phyloP scores from a whole-genome alignment of 805 yeast species.

The Metschnikowia lunata region DNA sequence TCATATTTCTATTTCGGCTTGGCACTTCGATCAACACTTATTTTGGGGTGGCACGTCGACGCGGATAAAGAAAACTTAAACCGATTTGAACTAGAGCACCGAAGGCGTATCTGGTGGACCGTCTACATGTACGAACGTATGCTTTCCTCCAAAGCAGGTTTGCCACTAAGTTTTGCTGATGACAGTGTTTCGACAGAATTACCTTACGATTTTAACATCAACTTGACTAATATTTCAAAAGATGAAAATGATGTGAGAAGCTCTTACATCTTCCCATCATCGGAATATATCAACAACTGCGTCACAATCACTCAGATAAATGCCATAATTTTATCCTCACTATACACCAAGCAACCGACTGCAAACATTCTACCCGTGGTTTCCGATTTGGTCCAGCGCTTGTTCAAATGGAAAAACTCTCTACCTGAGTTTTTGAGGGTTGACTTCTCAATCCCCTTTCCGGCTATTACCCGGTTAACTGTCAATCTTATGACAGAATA shows the following conservation, averaged over 20 bases:
- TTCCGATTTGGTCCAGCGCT: conserved; percentile 61
- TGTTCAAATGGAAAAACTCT: conserved; percentile 62
- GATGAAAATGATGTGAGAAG: conserved; percentile 52
- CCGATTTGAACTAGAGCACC: conserved; percentile 51
- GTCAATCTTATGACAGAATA: conserved; percentile 79
- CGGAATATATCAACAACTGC: conserved; percentile 71
- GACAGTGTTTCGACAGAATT: conserved; percentile 75
- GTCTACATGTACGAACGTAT: conserved; percentile 57
- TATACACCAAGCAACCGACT: conserved; percentile 73
- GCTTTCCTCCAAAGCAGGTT: conserved; percentile 78
- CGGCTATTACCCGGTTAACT: conserved; percentile 58
- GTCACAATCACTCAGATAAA: conserved; percentile 76
- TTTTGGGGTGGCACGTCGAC: conserved; percentile 79
- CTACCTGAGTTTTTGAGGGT: conserved; percentile 63
- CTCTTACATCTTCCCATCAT: conserved; percentile 71
- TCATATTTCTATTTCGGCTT: conserved; percentile 77
- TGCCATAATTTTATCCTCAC: conserved; percentile 62
- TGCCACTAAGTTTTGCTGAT: conserved; percentile 74
- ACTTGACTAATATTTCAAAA: conserved; percentile 32
- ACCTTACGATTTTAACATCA: conserved; percentile 68
- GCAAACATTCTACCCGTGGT: conserved; percentile 72
- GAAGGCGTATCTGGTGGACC: conserved; percentile 47
- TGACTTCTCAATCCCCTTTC: conserved; percentile 51
- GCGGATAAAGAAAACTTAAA: conserved; percentile 59
- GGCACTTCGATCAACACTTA: conserved; percentile 66